Conservation (phyloP, 768 basidiomycete species). For the Podaxis rugospora region DNA sequence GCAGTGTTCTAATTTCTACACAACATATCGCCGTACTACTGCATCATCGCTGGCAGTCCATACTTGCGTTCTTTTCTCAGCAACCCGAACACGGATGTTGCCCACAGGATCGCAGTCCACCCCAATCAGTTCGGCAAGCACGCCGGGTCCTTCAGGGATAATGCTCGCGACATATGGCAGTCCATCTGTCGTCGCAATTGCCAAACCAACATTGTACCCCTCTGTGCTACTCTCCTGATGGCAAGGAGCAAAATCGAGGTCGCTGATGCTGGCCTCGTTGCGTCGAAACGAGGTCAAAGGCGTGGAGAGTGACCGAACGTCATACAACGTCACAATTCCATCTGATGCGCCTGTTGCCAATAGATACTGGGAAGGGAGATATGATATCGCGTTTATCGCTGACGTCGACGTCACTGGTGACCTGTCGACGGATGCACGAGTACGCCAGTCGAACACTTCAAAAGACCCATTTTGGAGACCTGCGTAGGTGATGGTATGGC, state of each 20-base stretch:
- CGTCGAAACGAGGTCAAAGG: slow-evolving; percentile 40
- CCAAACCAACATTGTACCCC: slow-evolving; percentile 25
- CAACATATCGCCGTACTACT: slow-evolving; percentile 28
- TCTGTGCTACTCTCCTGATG: neutral
- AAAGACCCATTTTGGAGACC: slow-evolving; percentile 53
- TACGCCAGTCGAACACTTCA: slow-evolving; percentile 50
- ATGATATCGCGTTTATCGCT: slow-evolving; percentile 40
- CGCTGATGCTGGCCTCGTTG: slow-evolving; percentile 46
- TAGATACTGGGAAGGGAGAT: slow-evolving; percentile 33
- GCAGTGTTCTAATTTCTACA: neutral
- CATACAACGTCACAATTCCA: slow-evolving; percentile 54
- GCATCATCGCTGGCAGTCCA: slow-evolving; percentile 59
- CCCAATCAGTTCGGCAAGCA: slow-evolving; percentile 49
- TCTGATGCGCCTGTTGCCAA: slow-evolving; percentile 55
- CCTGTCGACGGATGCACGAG: slow-evolving; percentile 22
- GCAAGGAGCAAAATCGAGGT: slow-evolving; percentile 32
- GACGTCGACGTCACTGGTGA: neutral
- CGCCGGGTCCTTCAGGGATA: slow-evolving; percentile 21
- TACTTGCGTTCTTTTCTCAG: slow-evolving; percentile 24
- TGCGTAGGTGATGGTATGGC: slow-evolving; percentile 45
- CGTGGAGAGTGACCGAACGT: slow-evolving; percentile 39
- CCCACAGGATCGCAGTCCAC: slow-evolving; percentile 59
- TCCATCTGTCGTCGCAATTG: slow-evolving; percentile 54
- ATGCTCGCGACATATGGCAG: slow-evolving; percentile 49
- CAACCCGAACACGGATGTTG: slow-evolving; percentile 20